Evolutionary conservation across 345 rosid species (phyloP).

Genomic region (Anacardium occidentale): DNA sequence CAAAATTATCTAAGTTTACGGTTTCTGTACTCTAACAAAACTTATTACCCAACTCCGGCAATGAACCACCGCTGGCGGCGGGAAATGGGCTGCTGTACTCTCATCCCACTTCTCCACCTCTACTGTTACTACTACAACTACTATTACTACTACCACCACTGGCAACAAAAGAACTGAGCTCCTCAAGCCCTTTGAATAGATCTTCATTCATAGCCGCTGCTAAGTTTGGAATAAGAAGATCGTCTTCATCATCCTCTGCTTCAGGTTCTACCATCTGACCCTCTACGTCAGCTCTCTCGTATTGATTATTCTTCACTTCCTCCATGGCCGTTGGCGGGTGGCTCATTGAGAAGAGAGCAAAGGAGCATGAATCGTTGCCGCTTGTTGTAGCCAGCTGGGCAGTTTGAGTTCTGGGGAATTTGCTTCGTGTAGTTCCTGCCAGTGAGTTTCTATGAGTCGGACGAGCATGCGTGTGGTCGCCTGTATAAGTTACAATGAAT

Average conservation of each 20-base stretch:
- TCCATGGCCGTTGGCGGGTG: conserved; percentile 61
- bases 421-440: conserved; percentile 80
- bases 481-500: conserved; percentile 71
- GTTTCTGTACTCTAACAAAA: too few relatives aligned
- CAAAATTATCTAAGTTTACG: too few relatives aligned
- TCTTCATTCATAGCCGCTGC: conserved; percentile 50
- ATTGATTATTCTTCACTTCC: conserved; percentile 26
- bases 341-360: conserved; percentile 18
- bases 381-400: too few relatives aligned
- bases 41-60: background rate
- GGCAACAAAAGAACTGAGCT: conserved; percentile 14
- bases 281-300: conserved; percentile 14
- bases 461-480: conserved; percentile 85
- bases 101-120: background rate
- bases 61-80: conserved; percentile 26
- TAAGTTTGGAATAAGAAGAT: conserved; percentile 56
- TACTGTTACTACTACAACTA: background rate
- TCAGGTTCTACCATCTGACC: background rate
- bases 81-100: conserved; percentile 11
- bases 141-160: background rate
- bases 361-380: too few relatives aligned
- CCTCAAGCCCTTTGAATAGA: conserved; percentile 36
- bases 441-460: conserved; percentile 92
- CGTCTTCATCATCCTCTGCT: conserved; percentile 41
- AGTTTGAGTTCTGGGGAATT: conserved; percentile 32